These are phyloP conservation scores for Stentor coeruleus DNA, from an alignment of 73 alveolate species.

Conservation along the genomic window DNA sequence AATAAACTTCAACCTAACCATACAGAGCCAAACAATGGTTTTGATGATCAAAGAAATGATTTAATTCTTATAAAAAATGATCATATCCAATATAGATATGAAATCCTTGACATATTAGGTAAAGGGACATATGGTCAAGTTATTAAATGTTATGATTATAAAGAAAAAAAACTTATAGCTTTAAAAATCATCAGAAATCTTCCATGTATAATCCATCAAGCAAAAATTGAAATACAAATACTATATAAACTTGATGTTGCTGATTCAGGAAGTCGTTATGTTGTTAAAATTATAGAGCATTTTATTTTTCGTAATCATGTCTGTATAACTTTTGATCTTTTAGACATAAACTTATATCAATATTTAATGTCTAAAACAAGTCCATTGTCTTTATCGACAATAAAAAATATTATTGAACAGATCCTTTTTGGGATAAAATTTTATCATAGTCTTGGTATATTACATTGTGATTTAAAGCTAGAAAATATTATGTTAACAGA, in stretches of 20 bases:
- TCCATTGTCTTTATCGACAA: not conserved
- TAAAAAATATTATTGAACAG: constrained; percentile 8
- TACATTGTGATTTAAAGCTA: constrained; percentile 32
- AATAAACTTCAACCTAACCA: not conserved
- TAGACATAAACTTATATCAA: constrained; percentile 18
- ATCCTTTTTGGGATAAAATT: not conserved
- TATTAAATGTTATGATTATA: not conserved
- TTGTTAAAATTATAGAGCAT: not conserved
- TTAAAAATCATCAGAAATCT: not conserved
- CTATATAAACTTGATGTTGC: constrained; percentile 4
- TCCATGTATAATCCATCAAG: not conserved
- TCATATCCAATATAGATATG: constrained; percentile 26
- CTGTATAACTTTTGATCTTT: constrained; percentile 19
- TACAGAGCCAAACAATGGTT: not conserved
- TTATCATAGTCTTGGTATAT: not conserved
- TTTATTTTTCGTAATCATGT: constrained; percentile 11
- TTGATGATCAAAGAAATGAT: constrained; percentile 11
- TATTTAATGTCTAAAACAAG: not conserved
- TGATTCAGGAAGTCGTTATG: too few relatives aligned
- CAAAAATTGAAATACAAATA: constrained; percentile 8
- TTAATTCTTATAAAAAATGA: not conserved
- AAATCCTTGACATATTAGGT: constrained; percentile 19
- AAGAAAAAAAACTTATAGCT: not conserved
- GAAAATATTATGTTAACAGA: constrained; percentile 28
- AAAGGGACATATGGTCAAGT: constrained; percentile 28